phyloP scores from a whole-genome alignment of 345 rosid species.

The Cardamine chenopodiifolia region DNA sequence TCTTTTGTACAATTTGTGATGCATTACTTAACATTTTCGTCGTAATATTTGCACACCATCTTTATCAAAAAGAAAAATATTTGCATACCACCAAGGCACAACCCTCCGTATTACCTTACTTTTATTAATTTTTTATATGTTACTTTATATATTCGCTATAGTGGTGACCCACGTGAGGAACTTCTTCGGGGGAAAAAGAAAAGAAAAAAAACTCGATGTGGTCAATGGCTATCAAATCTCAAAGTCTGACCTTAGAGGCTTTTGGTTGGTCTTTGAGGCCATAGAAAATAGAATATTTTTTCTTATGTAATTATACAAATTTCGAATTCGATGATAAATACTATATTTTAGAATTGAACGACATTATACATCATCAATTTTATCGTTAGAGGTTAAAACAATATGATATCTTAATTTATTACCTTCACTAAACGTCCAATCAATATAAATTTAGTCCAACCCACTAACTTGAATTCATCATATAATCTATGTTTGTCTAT shows the following conservation, averaged over 20 bases:
- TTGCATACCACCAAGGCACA: neutral
- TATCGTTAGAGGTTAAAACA: constrained; percentile 37
- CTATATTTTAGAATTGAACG: neutral
- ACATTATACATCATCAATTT: constrained; percentile 32
- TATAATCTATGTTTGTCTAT: constrained; percentile 32
- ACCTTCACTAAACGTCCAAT: constrained; percentile 35
- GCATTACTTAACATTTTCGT: neutral
- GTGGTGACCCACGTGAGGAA: constrained; percentile 39
- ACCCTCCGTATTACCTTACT: neutral
- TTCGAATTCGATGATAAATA: neutral
- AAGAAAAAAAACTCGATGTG: constrained; percentile 26
- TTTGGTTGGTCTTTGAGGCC: constrained; percentile 35
- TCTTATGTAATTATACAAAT: neutral
- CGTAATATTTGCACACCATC: neutral
- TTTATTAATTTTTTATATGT: neutral
- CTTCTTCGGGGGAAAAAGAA: neutral
- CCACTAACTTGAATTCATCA: constrained; percentile 34
- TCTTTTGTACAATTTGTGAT: neutral
- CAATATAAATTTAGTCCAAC: constrained; percentile 15
- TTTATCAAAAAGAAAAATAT: too few relatives aligned
- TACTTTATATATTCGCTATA: constrained; percentile 17
- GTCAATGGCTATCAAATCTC: constrained; percentile 30
- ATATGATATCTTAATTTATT: constrained; percentile 37
- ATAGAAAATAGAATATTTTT: neutral
- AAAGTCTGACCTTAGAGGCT: constrained; percentile 30